phyloP scores from a whole-genome alignment of 768 basidiomycete species.

The Boletus rubroflammeus region DNA sequence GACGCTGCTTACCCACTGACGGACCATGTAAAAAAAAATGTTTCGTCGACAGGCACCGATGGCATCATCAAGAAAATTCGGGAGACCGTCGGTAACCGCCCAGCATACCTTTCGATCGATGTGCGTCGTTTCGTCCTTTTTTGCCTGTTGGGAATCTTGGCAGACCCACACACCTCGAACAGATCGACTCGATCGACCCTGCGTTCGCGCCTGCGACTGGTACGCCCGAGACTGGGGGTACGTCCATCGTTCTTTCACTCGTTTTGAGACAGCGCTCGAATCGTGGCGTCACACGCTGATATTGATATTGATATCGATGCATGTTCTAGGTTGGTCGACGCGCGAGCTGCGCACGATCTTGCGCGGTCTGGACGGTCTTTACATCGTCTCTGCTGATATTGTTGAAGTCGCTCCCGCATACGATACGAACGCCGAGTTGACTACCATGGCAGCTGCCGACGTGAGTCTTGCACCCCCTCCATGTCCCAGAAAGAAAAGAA shows the following conservation, averaged over 20 bases:
- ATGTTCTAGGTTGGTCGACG: constrained; percentile 57
- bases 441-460: constrained; percentile 62
- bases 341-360: constrained; percentile 77
- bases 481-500: too few relatives aligned
- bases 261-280: too few relatives aligned
- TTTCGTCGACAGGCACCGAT: constrained; percentile 48
- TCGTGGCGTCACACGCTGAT: not conserved
- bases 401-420: constrained; percentile 86
- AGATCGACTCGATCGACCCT: constrained; percentile 81
- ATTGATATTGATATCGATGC: not conserved
- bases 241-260: not conserved
- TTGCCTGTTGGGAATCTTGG: not conserved
- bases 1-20: not conserved
- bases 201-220: constrained; percentile 82
- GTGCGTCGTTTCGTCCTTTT: constrained; percentile 35
- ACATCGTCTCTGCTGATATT: constrained; percentile 77
- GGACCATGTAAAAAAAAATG: too few relatives aligned
- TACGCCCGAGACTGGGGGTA: constrained; percentile 77
- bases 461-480: constrained; percentile 29
- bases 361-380: constrained; percentile 68
- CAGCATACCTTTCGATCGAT: constrained; percentile 78
- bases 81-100: constrained; percentile 67
- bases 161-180: not conserved
- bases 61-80: constrained; percentile 82
- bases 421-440: constrained; percentile 62